Conservation (phyloP, 768 basidiomycete genomes). For the Clitopilus hobsonii region DNA sequence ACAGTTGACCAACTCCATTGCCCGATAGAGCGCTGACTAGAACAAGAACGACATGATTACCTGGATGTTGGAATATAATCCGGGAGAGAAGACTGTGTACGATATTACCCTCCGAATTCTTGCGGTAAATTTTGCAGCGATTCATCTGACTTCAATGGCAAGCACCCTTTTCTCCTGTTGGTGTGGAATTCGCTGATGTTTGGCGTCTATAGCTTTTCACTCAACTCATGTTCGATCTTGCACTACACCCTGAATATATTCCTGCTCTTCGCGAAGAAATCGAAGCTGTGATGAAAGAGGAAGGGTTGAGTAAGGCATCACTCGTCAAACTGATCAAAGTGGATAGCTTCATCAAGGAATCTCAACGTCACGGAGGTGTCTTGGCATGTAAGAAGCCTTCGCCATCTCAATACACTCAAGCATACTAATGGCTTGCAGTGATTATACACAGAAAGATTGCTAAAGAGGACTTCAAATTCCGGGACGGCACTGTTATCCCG, state of each 20-base stretch:
- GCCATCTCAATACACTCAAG: neutral
- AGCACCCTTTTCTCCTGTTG: no score
- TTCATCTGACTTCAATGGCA: conserved; percentile 35
- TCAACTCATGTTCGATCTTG: conserved; percentile 19
- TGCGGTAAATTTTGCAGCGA: conserved; percentile 31
- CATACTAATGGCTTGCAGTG: conserved; percentile 10
- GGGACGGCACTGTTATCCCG: conserved; percentile 17
- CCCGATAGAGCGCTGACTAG: no score
- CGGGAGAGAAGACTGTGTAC: conserved; percentile 22
- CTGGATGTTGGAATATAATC: conserved; percentile 38
- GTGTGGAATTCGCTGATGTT: neutral
- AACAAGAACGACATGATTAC: conserved; percentile 45
- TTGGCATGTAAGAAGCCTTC: conserved; percentile 15
- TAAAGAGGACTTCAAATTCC: conserved; percentile 21
- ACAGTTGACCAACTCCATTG: no score
- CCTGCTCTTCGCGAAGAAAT: conserved; percentile 31
- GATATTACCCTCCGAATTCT: conserved; percentile 25
- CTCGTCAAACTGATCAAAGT: conserved; percentile 31
- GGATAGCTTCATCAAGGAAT: conserved; percentile 40
- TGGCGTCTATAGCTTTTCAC: conserved; percentile 11
- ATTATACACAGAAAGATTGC: conserved; percentile 14
- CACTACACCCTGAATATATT: conserved; percentile 17
- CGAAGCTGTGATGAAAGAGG: conserved; percentile 21
- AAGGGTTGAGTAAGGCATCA: conserved; percentile 25
- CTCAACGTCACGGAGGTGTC: conserved; percentile 26